A percentile compares a stretch with the other conserved stretches of the same genome.
Conservation (phyloP, 805 yeast genomes). For the Wickerhamomyces chaumierensis region DNA sequence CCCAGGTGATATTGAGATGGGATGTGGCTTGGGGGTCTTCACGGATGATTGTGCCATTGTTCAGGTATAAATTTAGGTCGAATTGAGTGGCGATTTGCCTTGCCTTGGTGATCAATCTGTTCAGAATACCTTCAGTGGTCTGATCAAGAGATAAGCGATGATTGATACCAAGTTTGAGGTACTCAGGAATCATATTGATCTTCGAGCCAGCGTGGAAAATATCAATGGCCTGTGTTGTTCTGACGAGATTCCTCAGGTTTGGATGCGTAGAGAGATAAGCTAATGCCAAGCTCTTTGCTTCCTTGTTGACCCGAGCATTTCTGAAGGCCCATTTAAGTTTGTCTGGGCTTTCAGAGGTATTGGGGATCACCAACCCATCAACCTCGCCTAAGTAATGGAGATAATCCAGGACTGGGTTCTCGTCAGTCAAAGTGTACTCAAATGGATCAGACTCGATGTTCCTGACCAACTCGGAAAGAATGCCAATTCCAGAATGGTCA, state of each 20-base stretch:
- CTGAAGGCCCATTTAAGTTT: not conserved
- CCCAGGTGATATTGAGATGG: conserved; percentile 15
- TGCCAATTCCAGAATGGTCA: conserved; percentile 70
- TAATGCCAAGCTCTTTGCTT: not conserved
- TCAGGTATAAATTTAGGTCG: conserved; percentile 33
- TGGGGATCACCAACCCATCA: not conserved
- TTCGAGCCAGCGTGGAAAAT: conserved; percentile 60
- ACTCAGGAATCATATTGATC: conserved; percentile 64
- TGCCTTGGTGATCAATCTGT: conserved; percentile 26
- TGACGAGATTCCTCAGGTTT: conserved; percentile 27
- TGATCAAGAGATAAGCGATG: conserved; percentile 52
- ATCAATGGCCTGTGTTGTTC: conserved; percentile 61
- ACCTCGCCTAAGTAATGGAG: not conserved
- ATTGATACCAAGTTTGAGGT: conserved; percentile 39
- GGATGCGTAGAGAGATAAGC: not conserved
- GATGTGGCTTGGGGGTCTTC: conserved; percentile 11
- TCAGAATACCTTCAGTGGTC: conserved; percentile 26
- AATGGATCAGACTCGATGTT: conserved; percentile 44
- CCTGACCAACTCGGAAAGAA: conserved; percentile 32
- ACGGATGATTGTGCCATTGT: not conserved
- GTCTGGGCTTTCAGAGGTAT: not conserved
- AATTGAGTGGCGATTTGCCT: conserved; percentile 32
- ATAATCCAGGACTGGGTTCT: conserved; percentile 45
- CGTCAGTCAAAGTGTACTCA: conserved; percentile 28
- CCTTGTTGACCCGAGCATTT: not conserved